phyloP scores from a whole-genome alignment of 495 filamentous ascomycete species.

The Aspergillus affinis region DNA sequence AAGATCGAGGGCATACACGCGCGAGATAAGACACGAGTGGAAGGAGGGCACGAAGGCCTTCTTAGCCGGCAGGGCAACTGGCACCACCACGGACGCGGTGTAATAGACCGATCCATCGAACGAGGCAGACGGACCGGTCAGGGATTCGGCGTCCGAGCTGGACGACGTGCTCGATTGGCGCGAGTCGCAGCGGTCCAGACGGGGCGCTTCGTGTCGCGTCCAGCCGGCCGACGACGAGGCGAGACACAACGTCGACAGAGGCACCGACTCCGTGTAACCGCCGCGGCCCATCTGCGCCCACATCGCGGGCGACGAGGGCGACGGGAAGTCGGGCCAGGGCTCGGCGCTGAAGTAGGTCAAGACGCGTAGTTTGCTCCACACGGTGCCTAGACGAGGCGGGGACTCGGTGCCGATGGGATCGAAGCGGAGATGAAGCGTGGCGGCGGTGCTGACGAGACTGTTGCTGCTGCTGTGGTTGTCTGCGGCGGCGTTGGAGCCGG shows the following conservation, averaged over 20 bases:
- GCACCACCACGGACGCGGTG: slow-evolving; percentile 67
- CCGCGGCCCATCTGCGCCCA: slow-evolving; percentile 55
- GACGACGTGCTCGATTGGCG: slow-evolving; percentile 40
- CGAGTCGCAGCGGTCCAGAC: slow-evolving; percentile 57
- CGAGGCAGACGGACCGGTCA: slow-evolving; percentile 32
- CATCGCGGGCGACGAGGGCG: slow-evolving; percentile 16
- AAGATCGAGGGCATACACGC: slow-evolving; percentile 75
- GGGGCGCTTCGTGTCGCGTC: background rate
- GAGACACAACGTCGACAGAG: slow-evolving; percentile 65
- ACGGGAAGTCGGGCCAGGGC: slow-evolving; percentile 56
- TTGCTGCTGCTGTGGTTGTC: background rate
- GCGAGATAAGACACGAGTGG: slow-evolving; percentile 78
- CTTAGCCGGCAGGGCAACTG: slow-evolving; percentile 68
- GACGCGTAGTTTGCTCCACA: slow-evolving; percentile 70
- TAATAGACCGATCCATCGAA: slow-evolving; percentile 57
- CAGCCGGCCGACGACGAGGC: slow-evolving; percentile 61
- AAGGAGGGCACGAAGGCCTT: slow-evolving; percentile 85
- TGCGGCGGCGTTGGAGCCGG: slow-evolving; percentile 37
- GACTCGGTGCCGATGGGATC: slow-evolving; percentile 60
- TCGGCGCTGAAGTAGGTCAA: slow-evolving; percentile 69
- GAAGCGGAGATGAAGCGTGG: slow-evolving; percentile 71
- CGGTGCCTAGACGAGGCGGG: slow-evolving; percentile 66
- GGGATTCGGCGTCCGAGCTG: slow-evolving; percentile 20
- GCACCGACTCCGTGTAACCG: slow-evolving; percentile 61
- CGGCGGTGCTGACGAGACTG: slow-evolving; percentile 54